These are phyloP conservation scores for Candida awuae DNA, from an alignment of 805 yeast genomes.

Conservation along the genomic window DNA sequence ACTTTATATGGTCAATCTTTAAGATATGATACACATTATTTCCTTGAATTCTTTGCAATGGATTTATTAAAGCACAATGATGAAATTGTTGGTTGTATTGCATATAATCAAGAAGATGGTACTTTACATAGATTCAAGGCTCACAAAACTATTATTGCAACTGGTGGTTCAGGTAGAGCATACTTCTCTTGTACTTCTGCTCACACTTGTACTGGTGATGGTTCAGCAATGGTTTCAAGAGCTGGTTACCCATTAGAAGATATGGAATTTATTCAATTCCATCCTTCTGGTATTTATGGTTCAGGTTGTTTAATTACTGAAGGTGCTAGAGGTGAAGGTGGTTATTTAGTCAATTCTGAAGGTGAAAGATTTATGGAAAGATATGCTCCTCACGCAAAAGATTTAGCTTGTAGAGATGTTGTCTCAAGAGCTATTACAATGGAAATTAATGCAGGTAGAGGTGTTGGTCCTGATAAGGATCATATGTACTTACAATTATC, in stretches of 20 bases:
- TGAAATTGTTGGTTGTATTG: slow-evolving; percentile 92
- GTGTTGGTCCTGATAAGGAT: slow-evolving; percentile 94
- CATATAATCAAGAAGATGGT: slow-evolving; percentile 98
- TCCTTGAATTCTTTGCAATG: slow-evolving; percentile 94
- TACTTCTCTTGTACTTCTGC: slow-evolving; percentile 99
- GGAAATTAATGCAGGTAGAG: slow-evolving; percentile 98
- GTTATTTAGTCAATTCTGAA: slow-evolving; percentile 88
- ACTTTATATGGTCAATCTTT: slow-evolving; percentile 93
- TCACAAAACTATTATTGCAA: slow-evolving; percentile 92
- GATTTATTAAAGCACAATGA: slow-evolving; percentile 93
- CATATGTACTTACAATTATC: slow-evolving; percentile 92
- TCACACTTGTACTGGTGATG: slow-evolving; percentile 99
- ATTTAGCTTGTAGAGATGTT: slow-evolving; percentile 96
- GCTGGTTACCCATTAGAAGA: slow-evolving; percentile 98
- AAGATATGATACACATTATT: slow-evolving; percentile 95
- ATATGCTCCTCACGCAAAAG: slow-evolving; percentile 98
- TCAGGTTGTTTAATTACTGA: slow-evolving; percentile 98
- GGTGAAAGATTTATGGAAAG: slow-evolving; percentile 99
- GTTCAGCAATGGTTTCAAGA: slow-evolving; percentile 95
- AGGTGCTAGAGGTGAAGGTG: slow-evolving; percentile 99
- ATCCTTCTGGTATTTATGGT: slow-evolving; percentile 98
- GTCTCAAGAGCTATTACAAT: slow-evolving; percentile 97
- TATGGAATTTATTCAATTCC: slow-evolving; percentile 96
- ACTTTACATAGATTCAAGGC: slow-evolving; percentile 96
- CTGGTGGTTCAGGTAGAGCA: slow-evolving; percentile 98